Conservation (phyloP, 306 rosid species). For the Quillaja saponaria region DNA sequence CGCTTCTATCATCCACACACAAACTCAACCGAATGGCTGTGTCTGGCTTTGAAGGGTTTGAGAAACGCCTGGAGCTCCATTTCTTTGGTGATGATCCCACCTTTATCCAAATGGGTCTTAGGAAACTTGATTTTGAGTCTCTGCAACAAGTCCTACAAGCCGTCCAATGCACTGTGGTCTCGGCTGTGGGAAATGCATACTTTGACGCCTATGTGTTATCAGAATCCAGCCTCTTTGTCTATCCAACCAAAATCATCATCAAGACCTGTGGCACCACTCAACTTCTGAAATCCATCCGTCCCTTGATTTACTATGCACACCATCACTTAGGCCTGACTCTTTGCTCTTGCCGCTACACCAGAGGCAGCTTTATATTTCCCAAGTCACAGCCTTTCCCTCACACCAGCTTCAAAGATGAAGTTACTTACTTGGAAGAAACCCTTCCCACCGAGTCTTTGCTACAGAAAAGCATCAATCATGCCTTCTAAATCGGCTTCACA, state of each 20-base stretch:
- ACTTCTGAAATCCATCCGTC: constrained; percentile 81
- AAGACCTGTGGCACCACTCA: constrained; percentile 99
- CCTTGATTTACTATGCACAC: constrained; percentile 61
- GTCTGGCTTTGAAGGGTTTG: constrained; percentile 92
- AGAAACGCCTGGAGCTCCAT: constrained; percentile 89
- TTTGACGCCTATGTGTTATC: constrained; percentile 89
- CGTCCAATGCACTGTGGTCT: constrained; percentile 90
- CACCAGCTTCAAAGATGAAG: constrained; percentile 80
- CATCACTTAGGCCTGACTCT: constrained; percentile 49
- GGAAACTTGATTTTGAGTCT: constrained; percentile 63
- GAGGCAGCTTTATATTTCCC: constrained; percentile 85
- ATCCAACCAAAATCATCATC: constrained; percentile 91
- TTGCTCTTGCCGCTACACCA: constrained; percentile 68
- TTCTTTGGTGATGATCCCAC: constrained; percentile 80
- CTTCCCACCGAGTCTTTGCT: constrained; percentile 56
- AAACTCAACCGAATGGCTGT: constrained; percentile 54
- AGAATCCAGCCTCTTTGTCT: constrained; percentile 94
- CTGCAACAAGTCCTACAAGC: constrained; percentile 63
- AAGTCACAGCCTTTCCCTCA: constrained; percentile 81
- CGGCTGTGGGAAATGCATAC: constrained; percentile 80
- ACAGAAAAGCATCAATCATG: constrained; percentile 76
- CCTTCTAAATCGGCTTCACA: constrained; percentile 69
- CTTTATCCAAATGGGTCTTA: constrained; percentile 50
- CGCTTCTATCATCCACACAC: background rate
- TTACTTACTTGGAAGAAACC: constrained; percentile 51